These are phyloP conservation scores for Chlamydomonas incerta DNA, from an alignment of 139 green algal species.

Conservation along the genomic window DNA sequence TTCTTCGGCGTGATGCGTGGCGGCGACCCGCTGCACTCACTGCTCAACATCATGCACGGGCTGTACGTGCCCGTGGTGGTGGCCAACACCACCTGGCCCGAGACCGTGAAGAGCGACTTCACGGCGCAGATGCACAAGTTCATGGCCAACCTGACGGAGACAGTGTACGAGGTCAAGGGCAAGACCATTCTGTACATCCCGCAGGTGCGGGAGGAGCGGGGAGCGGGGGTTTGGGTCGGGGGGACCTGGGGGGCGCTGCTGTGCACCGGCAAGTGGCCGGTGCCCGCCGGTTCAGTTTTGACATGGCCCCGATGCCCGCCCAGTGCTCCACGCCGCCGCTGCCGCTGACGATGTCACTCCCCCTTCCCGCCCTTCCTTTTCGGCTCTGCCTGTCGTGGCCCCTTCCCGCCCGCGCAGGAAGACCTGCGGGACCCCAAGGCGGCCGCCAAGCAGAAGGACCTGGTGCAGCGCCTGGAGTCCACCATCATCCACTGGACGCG, in stretches of 20 bases:
- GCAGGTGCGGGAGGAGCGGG: constrained; percentile 43
- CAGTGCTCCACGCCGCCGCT: too few relatives aligned
- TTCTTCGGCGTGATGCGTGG: constrained; percentile 63
- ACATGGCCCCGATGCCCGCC: too few relatives aligned
- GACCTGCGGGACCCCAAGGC: constrained; percentile 65
- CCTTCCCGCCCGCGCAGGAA: constrained; percentile 77
- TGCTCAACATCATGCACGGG: constrained; percentile 80
- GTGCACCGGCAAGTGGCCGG: too few relatives aligned
- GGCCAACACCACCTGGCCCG: constrained; percentile 77
- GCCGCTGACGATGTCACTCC: too few relatives aligned
- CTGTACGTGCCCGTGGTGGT: constrained; percentile 81
- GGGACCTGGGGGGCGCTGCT: too few relatives aligned
- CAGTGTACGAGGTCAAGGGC: constrained; percentile 74
- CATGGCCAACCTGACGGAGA: constrained; percentile 84
- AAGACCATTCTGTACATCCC: constrained; percentile 90
- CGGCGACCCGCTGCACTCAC: constrained; percentile 59
- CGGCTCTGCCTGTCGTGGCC: too few relatives aligned
- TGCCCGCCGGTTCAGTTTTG: too few relatives aligned
- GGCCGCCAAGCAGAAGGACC: constrained; percentile 83
- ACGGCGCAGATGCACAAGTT: constrained; percentile 83
- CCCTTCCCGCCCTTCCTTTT: too few relatives aligned
- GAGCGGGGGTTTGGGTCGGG: too few relatives aligned
- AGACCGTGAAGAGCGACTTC: constrained; percentile 82
- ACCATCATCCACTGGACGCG: constrained; percentile 90
- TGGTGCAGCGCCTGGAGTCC: constrained; percentile 88